Base-by-base conservation (phyloP, 768 basidiomycete genomes). In the Pulveroboletus ravenelii region DNA sequence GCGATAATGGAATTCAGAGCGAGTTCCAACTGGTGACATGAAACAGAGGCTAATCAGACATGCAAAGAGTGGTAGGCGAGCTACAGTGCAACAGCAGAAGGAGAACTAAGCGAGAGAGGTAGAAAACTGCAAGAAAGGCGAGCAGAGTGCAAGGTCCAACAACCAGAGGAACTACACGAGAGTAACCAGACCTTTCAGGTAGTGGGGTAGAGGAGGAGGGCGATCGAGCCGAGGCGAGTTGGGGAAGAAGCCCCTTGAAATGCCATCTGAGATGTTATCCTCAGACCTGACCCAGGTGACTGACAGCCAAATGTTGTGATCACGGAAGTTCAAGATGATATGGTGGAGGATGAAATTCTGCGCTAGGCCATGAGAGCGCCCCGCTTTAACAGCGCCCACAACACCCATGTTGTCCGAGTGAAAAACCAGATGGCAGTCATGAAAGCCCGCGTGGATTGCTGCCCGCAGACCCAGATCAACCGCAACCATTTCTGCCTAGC, bases 401-500 rank as follows among this genome's bases (percentile, higher is more conserved):
- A 76, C 72, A 0, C 72, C 72, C 7, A 55, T 31, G 49, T 78
- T 77, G 53, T 79, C 75, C 0, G 73, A 76, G 6, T 65, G 63
- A 1, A 79, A 47, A 0, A 51, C 38, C 4, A 75, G 39, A n/a
- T 63, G 64, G 6, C 52, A 57, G 6, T 64, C 52, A 0, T 3
- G 6, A 30, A 62, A 55, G 1, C 64, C 62, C 0, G 61, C 42
- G 0, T 67, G 53, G 10, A 45, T 23, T 0, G 41, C 12, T 1
- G 46, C 32, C 2, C 34, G 5, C 3, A 46, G 32, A 6, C 31
- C 31, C 3, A 48, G 20, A 3, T 48, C 39, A 3, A 48, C 8
- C 1, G 15, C 48, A 2, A 38, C 41, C 41, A 50, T 50, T 9
- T 49, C 25, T 0, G 48, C 48, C 48, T 41, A 49, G 6, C 41